phyloP scores from a whole-genome alignment of 2,329 filamentous ascomycete genomes.

The Coleophoma crateriformis region DNA sequence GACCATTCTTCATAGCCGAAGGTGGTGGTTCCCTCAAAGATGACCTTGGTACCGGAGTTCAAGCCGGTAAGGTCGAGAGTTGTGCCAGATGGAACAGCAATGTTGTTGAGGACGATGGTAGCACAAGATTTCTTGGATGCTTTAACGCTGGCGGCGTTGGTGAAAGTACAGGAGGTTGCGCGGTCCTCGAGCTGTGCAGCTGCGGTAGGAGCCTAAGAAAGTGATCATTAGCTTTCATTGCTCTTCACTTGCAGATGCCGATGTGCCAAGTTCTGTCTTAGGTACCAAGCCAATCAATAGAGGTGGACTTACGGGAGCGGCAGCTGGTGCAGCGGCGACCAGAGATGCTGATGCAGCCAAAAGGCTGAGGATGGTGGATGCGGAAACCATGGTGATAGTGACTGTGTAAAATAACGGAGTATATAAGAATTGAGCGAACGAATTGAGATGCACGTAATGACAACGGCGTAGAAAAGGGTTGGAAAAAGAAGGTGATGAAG shows the following conservation, averaged over 20 bases:
- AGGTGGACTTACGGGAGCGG: not conserved
- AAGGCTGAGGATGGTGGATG: not conserved
- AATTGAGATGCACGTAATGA: not conserved
- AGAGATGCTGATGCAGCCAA: not conserved
- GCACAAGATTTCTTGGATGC: constrained; percentile 45
- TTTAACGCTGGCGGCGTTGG: constrained; percentile 31
- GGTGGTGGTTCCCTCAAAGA: constrained; percentile 26
- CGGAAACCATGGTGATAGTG: not conserved
- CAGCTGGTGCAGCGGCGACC: not conserved
- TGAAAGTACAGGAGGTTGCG: constrained; percentile 46
- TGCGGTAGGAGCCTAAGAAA: not conserved
- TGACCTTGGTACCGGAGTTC: constrained; percentile 35
- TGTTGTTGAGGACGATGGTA: constrained; percentile 44
- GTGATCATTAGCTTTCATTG: not conserved
- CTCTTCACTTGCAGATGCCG: not conserved
- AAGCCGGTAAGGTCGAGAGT: constrained; percentile 52
- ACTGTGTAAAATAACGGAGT: not conserved
- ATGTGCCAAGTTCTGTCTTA: not conserved
- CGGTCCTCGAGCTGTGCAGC: not conserved
- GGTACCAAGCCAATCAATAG: not conserved
- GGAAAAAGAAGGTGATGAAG: not conserved
- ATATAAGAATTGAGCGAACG: not conserved
- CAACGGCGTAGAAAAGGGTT: not conserved
- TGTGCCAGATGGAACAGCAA: constrained; percentile 49
- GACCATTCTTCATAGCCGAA: constrained; percentile 23